phyloP scores from a whole-genome alignment of 768 basidiomycete species.

The Lactifluus subvellereus region DNA sequence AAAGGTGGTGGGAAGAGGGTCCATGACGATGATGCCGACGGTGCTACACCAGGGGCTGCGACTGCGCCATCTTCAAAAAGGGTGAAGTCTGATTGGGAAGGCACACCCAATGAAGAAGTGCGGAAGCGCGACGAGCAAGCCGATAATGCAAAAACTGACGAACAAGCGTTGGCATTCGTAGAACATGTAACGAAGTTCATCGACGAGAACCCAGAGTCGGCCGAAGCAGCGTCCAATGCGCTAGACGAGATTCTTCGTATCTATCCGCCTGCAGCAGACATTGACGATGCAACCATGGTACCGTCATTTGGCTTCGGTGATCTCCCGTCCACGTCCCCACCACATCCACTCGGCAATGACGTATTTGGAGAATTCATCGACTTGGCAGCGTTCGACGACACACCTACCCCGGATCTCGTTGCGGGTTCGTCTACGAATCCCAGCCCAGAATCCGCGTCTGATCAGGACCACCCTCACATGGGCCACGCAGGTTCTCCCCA shows the following conservation, averaged over 20 bases:
- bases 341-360: conserved; percentile 34
- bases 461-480: conserved; percentile 42
- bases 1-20: conserved; percentile 39
- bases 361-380: conserved; percentile 63
- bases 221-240: conserved; percentile 47
- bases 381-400: conserved; percentile 53
- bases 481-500: conserved; percentile 35
- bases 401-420: conserved; percentile 69
- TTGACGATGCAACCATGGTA: conserved; percentile 32
- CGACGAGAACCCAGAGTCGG: conserved; percentile 39
- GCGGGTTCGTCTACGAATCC: conserved; percentile 67
- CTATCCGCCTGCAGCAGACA: conserved; percentile 37
- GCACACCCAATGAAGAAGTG: conserved; percentile 41
- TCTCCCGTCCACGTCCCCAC: conserved; percentile 26
- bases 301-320: conserved; percentile 29
- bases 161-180: conserved; percentile 58
- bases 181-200: conserved; percentile 60
- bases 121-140: conserved; percentile 29
- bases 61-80: conserved; percentile 70
- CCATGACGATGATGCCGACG: conserved; percentile 43
- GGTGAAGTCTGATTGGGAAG: conserved; percentile 65
- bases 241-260: conserved; percentile 61
- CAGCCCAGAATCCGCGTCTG: conserved; percentile 70
- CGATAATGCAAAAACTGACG: conserved; percentile 50
- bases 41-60: conserved; percentile 20